Conservation (phyloP, 495 filamentous ascomycete genomes). For the Penicillium bialowiezense region DNA sequence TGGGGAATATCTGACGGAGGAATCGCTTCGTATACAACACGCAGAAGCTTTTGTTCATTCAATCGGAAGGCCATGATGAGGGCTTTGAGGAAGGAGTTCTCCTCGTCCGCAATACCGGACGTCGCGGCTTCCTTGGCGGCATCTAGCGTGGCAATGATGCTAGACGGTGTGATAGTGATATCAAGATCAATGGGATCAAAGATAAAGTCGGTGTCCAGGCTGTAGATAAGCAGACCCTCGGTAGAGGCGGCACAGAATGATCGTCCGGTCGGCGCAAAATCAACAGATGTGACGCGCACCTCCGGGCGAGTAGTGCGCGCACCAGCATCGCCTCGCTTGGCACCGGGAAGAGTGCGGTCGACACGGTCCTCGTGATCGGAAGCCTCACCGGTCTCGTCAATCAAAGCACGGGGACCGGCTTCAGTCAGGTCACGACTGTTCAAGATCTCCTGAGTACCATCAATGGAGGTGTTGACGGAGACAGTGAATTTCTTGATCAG, state of each 20-base stretch:
- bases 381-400: slow-evolving; percentile 83
- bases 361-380: slow-evolving; percentile 85
- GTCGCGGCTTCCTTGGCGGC: slow-evolving; percentile 31
- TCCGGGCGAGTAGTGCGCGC: slow-evolving; percentile 72
- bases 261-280: slow-evolving; percentile 83
- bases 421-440: slow-evolving; percentile 90
- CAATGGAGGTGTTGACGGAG: slow-evolving; percentile 86
- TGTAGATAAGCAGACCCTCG: slow-evolving; percentile 90
- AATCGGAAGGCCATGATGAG: slow-evolving; percentile 96
- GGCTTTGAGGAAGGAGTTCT: slow-evolving; percentile 83
- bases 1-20: slow-evolving; percentile 72
- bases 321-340: slow-evolving; percentile 79
- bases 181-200: slow-evolving; percentile 98
- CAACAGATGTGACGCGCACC: slow-evolving; percentile 79
- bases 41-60: slow-evolving; percentile 73
- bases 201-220: slow-evolving; percentile 68
- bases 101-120: slow-evolving; percentile 34
- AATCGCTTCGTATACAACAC: slow-evolving; percentile 79
- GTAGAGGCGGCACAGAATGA: slow-evolving; percentile 94
- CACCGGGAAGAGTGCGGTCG: slow-evolving; percentile 82
- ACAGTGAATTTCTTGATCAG: slow-evolving; percentile 94
- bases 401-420: slow-evolving; percentile 75
- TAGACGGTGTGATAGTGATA: slow-evolving; percentile 82
- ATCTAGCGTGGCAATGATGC: slow-evolving; percentile 71
- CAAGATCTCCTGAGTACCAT: slow-evolving; percentile 94